Percentiles rank a stretch among this genome's conserved stretches.
These are phyloP conservation scores for Phycomyces blakesleeanus DNA, from an alignment of 192 early-diverging fungal genomes.

Conservation along the genomic window DNA sequence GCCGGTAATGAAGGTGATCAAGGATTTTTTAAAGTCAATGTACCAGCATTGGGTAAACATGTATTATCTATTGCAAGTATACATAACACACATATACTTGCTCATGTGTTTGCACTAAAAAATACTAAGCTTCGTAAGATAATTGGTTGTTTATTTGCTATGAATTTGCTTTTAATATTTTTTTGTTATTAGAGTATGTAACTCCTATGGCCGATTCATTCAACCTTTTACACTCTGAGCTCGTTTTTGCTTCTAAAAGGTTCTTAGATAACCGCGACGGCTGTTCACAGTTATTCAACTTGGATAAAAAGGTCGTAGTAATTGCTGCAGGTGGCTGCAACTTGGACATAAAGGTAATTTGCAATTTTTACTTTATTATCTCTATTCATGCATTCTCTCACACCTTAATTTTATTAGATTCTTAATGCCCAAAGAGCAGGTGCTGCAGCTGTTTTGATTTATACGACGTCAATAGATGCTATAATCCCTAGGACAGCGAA, in stretches of 20 bases:
- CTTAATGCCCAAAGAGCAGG: conserved; percentile 41
- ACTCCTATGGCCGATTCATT: conserved; percentile 12
- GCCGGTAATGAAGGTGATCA: conserved; percentile 72
- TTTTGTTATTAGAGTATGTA: conserved; percentile 27
- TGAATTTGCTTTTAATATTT: no score
- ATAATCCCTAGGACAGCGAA: conserved; percentile 23
- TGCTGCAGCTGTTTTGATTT: conserved; percentile 44
- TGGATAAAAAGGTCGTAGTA: conserved; percentile 41
- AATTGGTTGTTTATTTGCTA: conserved; percentile 9
- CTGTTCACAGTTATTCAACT: conserved; percentile 30
- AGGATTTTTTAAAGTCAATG: conserved; percentile 50
- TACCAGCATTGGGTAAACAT: conserved; percentile 47
- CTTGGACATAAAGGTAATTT: conserved; percentile 39
- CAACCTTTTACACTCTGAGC: conserved; percentile 31
- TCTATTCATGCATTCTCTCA: no score
- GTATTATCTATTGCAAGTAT: conserved; percentile 61
- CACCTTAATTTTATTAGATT: no score
- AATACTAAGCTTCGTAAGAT: conserved; percentile 29
- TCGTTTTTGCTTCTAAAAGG: conserved; percentile 33
- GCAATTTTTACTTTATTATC: no score
- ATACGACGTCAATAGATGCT: conserved; percentile 40
- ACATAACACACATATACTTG: conserved; percentile 37
- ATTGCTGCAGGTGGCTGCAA: conserved; percentile 44
- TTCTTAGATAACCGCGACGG: conserved; percentile 44
- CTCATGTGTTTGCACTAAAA: conserved; percentile 13